Base-by-base conservation (phyloP, 192 early-diverging fungal species). In the Polychytrium aggregatum region DNA sequence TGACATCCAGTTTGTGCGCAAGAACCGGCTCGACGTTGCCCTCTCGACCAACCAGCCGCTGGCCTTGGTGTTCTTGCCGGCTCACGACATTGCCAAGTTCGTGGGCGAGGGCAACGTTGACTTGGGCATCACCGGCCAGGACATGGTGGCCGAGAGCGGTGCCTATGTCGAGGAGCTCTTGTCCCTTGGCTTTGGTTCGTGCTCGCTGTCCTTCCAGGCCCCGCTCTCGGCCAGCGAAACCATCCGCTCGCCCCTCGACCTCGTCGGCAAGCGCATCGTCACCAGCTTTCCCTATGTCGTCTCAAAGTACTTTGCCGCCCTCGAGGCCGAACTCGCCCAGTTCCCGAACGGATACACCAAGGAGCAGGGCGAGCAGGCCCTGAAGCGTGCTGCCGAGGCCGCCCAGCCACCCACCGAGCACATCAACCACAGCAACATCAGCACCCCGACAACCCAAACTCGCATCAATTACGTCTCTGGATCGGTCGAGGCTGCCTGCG, bases 71-170 rank as follows among this genome's bases (percentile, higher is more conserved):
- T 98, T 98, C 59, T 62, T 98, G 31, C 90, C 90, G 1, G 95
- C 93, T 4, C 82, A 85, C 9, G 92, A 98, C 61, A 98, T 98
- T 55, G 82, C 91, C 40, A 86, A 94, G 39, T 98, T 86, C 54
- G 89, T 98, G 31, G 93, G 80, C 36, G 84, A 88, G 37, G 95
- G 95, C 24, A 89, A 90, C 61, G 86, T 97, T 11, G 95, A 98
- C 61, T 50, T 98, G 38, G 95, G 95, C 7, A 96, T 98, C 46
- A 95, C 93, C 5, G 95, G 95, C 13, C 78, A 92, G 60, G 94
- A 98, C 60, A 93, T 97, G 75, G 79, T 93, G 21, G 78, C 81
- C 28, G 95, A 98, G 60, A 76, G 78, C 11, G 78, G 77, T 43
- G 78, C 74, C 3, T 50, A 81, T 33, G 81, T 86, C 41, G 84